Conservation (phyloP, 495 filamentous ascomycete genomes). For the Cenococcum geophilum region DNA sequence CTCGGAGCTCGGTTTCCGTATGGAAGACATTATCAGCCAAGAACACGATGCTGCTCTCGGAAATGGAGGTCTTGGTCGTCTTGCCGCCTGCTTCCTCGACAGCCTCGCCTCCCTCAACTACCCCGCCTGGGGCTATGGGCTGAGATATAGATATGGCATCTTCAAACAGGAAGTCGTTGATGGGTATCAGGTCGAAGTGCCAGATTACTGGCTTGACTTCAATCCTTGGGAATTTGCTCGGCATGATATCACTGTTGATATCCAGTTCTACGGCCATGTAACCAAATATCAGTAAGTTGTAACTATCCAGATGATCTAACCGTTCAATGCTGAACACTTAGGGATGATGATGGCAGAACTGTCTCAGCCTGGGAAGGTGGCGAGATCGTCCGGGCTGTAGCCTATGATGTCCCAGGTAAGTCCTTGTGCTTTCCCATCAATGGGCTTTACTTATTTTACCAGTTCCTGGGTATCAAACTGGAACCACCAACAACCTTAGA, state of each 20-base stretch:
- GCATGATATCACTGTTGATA: constrained; percentile 89
- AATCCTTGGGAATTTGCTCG: constrained; percentile 99
- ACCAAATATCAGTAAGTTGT: constrained; percentile 52
- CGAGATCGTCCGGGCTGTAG: constrained; percentile 86
- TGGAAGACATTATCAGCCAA: constrained; percentile 91
- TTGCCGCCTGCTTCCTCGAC: constrained; percentile 95
- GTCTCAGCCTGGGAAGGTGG: constrained; percentile 78
- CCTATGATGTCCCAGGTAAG: constrained; percentile 80
- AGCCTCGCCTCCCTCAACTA: constrained; percentile 91
- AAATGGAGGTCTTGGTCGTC: constrained; percentile 89
- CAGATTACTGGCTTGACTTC: constrained; percentile 98
- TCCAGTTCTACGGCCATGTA: constrained; percentile 90
- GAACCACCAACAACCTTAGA: constrained; percentile 91
- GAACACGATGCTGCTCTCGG: constrained; percentile 95
- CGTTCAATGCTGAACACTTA: constrained; percentile 27
- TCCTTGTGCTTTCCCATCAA: not conserved
- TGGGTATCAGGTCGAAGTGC: constrained; percentile 94
- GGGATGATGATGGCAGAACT: constrained; percentile 70
- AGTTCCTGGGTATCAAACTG: constrained; percentile 79
- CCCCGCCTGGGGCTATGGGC: constrained; percentile 92
- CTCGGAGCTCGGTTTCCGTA: constrained; percentile 82
- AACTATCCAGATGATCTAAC: too few relatives aligned
- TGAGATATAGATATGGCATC: constrained; percentile 94
- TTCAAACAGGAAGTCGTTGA: constrained; percentile 99
- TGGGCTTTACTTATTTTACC: constrained; percentile 10